These are phyloP conservation scores for Geotrichum cucujoidarum DNA, from an alignment of 1,139 yeast species.

Conservation along the genomic window DNA sequence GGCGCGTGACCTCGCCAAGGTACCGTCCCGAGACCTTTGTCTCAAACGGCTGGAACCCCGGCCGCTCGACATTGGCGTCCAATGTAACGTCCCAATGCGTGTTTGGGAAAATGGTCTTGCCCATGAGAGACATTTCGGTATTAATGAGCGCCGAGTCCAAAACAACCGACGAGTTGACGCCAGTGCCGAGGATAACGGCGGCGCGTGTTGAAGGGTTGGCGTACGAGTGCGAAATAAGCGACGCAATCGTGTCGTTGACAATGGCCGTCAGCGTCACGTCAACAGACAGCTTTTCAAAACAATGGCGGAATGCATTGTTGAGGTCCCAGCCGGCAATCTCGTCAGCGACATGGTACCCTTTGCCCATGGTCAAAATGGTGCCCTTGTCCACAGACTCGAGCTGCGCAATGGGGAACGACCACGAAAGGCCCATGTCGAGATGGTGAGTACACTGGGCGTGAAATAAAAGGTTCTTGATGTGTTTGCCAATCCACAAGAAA, in stretches of 20 bases:
- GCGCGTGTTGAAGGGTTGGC: slow-evolving; percentile 58
- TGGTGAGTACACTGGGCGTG: slow-evolving; percentile 36
- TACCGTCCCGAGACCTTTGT: slow-evolving; percentile 85
- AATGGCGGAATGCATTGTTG: slow-evolving; percentile 56
- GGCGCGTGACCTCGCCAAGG: slow-evolving; percentile 76
- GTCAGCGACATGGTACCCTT: slow-evolving; percentile 67
- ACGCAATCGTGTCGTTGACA: slow-evolving; percentile 88
- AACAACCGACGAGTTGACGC: slow-evolving; percentile 57
- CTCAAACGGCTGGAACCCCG: slow-evolving; percentile 81
- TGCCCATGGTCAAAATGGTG: slow-evolving; percentile 79
- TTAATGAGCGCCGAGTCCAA: slow-evolving; percentile 32
- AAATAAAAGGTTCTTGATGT: slow-evolving; percentile 53
- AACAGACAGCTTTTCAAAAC: slow-evolving; percentile 48
- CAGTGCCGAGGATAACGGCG: slow-evolving; percentile 88
- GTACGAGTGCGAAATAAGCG: slow-evolving; percentile 74
- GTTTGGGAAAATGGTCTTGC: slow-evolving; percentile 50
- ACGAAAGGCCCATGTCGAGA: slow-evolving; percentile 35
- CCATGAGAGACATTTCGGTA: slow-evolving; percentile 37
- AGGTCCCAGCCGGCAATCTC: slow-evolving; percentile 76
- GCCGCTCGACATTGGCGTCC: slow-evolving; percentile 62
- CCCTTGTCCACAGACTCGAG: slow-evolving; percentile 60
- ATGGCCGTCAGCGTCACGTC: slow-evolving; percentile 66
- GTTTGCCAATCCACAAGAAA: slow-evolving; percentile 53
- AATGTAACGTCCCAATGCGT: slow-evolving; percentile 64
- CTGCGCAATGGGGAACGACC: slow-evolving; percentile 35